phyloP scores from a whole-genome alignment of 176 grass and related monocot genomes.

The Alopecurus myosuroides region DNA sequence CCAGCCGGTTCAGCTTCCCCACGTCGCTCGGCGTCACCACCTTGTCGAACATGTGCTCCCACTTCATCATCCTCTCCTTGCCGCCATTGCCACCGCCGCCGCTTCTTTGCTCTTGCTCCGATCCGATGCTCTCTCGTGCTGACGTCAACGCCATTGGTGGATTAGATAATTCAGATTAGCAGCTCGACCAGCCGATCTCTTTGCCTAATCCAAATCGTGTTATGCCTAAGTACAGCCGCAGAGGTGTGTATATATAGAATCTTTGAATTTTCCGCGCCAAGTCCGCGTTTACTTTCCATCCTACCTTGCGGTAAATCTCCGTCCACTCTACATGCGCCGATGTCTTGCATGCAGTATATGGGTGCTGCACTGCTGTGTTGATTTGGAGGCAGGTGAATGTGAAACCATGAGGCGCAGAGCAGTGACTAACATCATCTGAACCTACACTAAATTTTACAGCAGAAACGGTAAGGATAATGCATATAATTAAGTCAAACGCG shows the following conservation, averaged over 20 bases:
- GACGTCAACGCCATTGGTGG: neutral
- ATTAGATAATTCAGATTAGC: neutral
- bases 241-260: neutral
- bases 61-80: neutral
- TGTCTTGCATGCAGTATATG: neutral
- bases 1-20: slow-evolving; percentile 91
- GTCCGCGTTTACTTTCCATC: neutral
- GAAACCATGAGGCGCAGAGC: slow-evolving; percentile 12
- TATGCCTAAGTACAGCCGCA: neutral
- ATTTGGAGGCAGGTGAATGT: slow-evolving; percentile 1
- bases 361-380: neutral
- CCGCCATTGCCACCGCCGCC: neutral
- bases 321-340: neutral
- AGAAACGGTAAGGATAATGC: neutral
- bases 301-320: neutral
- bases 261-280: neutral
- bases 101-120: too few species aligned
- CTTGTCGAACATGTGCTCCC: slow-evolving; percentile 99
- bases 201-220: neutral
- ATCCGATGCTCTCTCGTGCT: too few species aligned
- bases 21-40: slow-evolving; percentile 97
- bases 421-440: neutral
- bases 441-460: neutral
- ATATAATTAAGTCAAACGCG: neutral
- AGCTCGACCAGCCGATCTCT: neutral